A percentile compares a stretch with the other conserved stretches of the same genome.
Conservation (phyloP, 768 basidiomycete genomes). For the Boletus patriciae region DNA sequence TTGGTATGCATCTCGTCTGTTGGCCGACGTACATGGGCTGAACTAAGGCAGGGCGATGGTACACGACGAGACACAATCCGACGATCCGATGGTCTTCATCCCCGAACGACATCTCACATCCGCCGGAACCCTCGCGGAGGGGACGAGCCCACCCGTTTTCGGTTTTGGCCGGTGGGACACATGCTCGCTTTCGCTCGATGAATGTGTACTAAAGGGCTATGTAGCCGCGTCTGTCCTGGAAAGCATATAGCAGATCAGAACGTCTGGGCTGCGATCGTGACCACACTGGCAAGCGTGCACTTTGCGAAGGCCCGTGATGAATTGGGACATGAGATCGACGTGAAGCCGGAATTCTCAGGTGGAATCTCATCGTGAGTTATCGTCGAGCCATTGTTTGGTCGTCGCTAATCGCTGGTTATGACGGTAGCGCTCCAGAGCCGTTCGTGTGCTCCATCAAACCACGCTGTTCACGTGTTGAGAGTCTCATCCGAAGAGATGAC, state of each 20-base stretch:
- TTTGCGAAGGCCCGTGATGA: slow-evolving; percentile 29
- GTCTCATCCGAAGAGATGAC: slow-evolving; percentile 18
- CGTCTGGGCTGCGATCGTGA: slow-evolving; percentile 35
- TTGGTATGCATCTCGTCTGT: slow-evolving; percentile 16
- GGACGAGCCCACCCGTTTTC: slow-evolving; percentile 3
- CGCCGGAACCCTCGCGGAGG: slow-evolving; percentile 15
- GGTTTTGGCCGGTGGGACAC: slow-evolving; percentile 29
- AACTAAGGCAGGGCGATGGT: slow-evolving; percentile 40
- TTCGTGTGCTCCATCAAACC: slow-evolving; percentile 26
- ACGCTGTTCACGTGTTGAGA: slow-evolving; percentile 11
- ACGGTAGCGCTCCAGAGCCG: slow-evolving; percentile 22
- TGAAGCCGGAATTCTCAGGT: slow-evolving; percentile 23
- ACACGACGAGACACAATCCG: slow-evolving; percentile 52
- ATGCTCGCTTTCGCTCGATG: neutral
- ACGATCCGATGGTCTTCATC: slow-evolving; percentile 50
- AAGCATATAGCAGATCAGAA: slow-evolving; percentile 33
- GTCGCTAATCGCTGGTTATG: neutral
- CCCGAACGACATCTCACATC: slow-evolving; percentile 53
- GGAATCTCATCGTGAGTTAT: slow-evolving; percentile 21
- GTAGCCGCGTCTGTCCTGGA: slow-evolving; percentile 37
- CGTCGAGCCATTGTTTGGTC: neutral
- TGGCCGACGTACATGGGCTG: neutral
- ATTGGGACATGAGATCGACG: slow-evolving; percentile 33
- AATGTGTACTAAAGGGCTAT: neutral
- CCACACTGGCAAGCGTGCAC: slow-evolving; percentile 30